Evolutionary conservation across 192 early-diverging fungal species (phyloP).

Genomic region (Podila horticola): DNA sequence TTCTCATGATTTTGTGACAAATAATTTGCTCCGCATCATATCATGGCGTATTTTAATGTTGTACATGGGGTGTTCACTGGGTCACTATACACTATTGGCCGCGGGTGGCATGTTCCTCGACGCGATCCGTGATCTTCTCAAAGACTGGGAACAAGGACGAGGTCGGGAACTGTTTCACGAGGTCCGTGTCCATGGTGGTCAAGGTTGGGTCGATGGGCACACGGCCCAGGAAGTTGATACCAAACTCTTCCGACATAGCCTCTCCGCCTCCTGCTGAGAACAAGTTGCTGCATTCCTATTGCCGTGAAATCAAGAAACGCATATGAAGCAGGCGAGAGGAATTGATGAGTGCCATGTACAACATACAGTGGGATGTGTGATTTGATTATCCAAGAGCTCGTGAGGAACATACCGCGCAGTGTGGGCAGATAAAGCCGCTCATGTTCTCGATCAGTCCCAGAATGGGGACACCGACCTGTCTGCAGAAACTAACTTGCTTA

Average conservation of each 20-base stretch:
- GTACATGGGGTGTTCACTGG: neutral
- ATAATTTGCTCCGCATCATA: neutral
- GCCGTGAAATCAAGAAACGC: constrained; percentile 39
- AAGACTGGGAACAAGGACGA: constrained; percentile 67
- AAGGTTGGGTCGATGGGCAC: constrained; percentile 93
- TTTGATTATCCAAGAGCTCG: neutral
- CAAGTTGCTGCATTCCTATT: constrained; percentile 82
- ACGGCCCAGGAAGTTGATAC: constrained; percentile 87
- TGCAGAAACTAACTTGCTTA: constrained; percentile 95
- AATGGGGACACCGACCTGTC: constrained; percentile 84
- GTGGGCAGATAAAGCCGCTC: constrained; percentile 95
- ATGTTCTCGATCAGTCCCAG: constrained; percentile 96
- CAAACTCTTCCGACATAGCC: constrained; percentile 87
- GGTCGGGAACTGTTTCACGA: constrained; percentile 58
- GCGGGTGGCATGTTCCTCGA: constrained; percentile 39
- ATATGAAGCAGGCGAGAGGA: neutral
- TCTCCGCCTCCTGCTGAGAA: constrained; percentile 96
- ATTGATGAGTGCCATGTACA: neutral
- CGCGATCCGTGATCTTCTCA: constrained; percentile 57
- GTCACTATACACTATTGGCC: constrained; percentile 12
- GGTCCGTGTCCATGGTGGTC: constrained; percentile 61
- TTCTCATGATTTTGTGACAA: neutral
- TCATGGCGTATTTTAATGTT: neutral
- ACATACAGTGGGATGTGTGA: neutral
- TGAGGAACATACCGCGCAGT: constrained; percentile 68